Base-by-base conservation (phyloP, 345 rosid genomes). In the Reutealis trisperma region DNA sequence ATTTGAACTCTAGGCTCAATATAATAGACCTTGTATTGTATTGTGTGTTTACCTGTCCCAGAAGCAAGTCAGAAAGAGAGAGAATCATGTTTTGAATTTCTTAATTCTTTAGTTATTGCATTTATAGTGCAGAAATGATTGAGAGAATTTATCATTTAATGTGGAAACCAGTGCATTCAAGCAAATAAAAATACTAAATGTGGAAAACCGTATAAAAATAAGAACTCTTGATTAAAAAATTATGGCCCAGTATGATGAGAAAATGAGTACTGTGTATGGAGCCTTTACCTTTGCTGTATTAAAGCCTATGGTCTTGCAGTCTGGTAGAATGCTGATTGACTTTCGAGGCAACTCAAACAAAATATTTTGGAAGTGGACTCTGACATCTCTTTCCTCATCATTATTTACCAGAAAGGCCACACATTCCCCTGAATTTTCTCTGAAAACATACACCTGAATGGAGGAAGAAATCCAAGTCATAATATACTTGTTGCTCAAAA, bases 271-370 rank as follows among this genome's bases (percentile, higher is more conserved):
- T 0, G 69, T 15, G 42, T 44, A 34, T 7, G 4, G n/a, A 13
- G 61, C 70, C 19, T 61, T 58, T 85, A 90, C 97, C 91, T 85
- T 83, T 55, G 88, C 94, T 41, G 96, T 91, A 83, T 90, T 89
- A 70, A 91, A 93, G 75, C 83, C 85, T 70, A 82, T 85, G 58
- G 75, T 87, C 85, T 85, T 85, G 91, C 98, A 93, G 79, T 91
- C 89, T 71, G 92, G 93, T 63, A 93, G 74, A 72, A 93, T 83
- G 81, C 88, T 91, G 76, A 93, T 84, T n/a, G 96, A 93, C 78
- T 82, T 78, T 52, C 79, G 85, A 76, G 94, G 91, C 87, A 93
- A 77, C 55, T 30, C 70, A 72, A 87, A 90, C 6, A 86, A 78
- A 59, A 77, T 70, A 76, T 86, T 85, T 24, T 70, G 87, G 79